Base-by-base conservation (phyloP, 2,329 filamentous ascomycete genomes). In the Microsporum canis region DNA sequence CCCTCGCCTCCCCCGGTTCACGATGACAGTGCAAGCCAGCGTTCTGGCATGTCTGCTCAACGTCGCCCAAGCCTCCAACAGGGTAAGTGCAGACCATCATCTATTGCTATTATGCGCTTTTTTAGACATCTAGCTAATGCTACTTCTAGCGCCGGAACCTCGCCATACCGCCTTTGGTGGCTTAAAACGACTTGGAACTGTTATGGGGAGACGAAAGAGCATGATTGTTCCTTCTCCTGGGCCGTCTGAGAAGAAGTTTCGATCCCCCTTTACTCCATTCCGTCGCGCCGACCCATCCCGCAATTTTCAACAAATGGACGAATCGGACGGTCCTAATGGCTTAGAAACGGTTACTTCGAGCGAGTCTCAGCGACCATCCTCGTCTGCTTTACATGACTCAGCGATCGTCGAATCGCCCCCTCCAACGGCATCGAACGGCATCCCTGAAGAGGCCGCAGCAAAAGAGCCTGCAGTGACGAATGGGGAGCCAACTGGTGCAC, bases 21-120 rank as follows among this genome's bases (percentile, higher is more conserved):
- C 51, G 82, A 84, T 66, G 82, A 85, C 70, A 72, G 76, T 61
- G 75, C 77, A 61, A 83, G 82, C 66, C 79, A 82, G 64, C 79
- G 79, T 63, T 84, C 82, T 62, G 77, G 76, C 60, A 63, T 74
- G 66, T 82, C 78, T 56, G 76, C 70, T 23, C 72, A 70, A 61
- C 66, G 66, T 36, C 69, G 70, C 62, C 66, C 71, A 47, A 68
- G 71, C 17, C 71, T 73, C 63, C 69, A 57, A 31, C 72, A 75
- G 71, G 71, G 69, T 70, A 65, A 55, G 45, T 47, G 43, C 12
- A 3, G 5, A 31, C 17, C 3, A 6, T 34, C 51, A 12, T 38
- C 14, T 38, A 43, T 43, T n/a, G 17, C 3, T n/a, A 17, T 5
- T 23, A 33, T 39, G 39, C n/a, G 2, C 17, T 31, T 29, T 36